Evolutionary conservation across 345 rosid genomes (phyloP).

Genomic region (Syzygium grande): DNA sequence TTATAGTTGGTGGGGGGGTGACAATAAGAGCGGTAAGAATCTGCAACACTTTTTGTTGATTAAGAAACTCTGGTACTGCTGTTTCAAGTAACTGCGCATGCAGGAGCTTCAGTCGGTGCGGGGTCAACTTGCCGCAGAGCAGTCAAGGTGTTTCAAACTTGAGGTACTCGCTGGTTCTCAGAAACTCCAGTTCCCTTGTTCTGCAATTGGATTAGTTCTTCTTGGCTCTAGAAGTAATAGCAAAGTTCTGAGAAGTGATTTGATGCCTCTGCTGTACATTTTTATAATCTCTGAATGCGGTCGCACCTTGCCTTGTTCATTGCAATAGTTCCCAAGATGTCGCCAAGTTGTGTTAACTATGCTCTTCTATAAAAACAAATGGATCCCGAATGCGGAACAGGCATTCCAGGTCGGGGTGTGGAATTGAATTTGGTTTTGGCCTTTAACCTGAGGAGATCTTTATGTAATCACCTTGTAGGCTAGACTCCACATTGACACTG

Average conservation of each 20-base stretch:
- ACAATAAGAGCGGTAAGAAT: constrained; percentile 83
- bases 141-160: constrained; percentile 93
- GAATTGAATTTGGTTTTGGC: background rate
- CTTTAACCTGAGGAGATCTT: too few relatives aligned
- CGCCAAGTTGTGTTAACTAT: background rate
- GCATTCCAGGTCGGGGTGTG: background rate
- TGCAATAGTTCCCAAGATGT: background rate
- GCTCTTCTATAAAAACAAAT: background rate
- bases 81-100: background rate
- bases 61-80: background rate
- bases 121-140: constrained; percentile 93
- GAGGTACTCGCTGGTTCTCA: constrained; percentile 46
- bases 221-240: background rate
- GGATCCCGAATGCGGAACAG: background rate
- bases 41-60: background rate
- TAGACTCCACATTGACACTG: too few relatives aligned
- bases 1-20: constrained; percentile 98
- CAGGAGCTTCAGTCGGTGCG: constrained; percentile 98
- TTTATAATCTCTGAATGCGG: background rate
- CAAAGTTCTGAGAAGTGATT: background rate
- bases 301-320: background rate
- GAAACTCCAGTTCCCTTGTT: background rate
- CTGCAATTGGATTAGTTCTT: background rate
- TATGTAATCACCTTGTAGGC: background rate
- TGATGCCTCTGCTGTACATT: background rate